Evolutionary conservation across 2,329 filamentous ascomycete genomes (phyloP).

Genomic region (Dothistroma pini): DNA sequence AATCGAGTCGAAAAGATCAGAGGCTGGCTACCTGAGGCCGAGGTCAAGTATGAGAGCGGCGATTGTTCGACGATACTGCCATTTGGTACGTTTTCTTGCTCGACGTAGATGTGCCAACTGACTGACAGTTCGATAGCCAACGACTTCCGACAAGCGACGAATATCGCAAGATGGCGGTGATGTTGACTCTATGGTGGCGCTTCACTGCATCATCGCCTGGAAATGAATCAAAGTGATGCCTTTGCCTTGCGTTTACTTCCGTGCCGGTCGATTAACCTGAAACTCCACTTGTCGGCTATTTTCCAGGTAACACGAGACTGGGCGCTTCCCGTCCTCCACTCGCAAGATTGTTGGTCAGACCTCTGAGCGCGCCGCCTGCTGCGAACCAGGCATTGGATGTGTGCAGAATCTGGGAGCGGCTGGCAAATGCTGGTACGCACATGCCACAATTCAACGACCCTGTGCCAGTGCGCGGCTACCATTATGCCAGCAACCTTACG

Average conservation of each 20-base stretch:
- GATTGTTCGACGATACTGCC: constrained; percentile 23
- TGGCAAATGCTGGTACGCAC: no score
- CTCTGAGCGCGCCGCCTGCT: no score
- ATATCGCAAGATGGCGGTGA: background rate
- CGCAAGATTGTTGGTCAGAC: no score
- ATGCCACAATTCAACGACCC: no score
- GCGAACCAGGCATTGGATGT: no score
- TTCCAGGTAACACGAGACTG: no score
- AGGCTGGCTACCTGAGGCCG: constrained; percentile 51
- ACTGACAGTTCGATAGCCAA: background rate
- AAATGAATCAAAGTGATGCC: constrained; percentile 54
- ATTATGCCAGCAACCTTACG: no score
- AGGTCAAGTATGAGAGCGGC: constrained; percentile 35
- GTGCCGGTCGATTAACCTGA: constrained; percentile 61
- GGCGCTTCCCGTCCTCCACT: no score
- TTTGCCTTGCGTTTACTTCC: constrained; percentile 78
- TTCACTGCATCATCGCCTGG: constrained; percentile 30
- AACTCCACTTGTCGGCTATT: no score
- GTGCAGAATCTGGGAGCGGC: no score
- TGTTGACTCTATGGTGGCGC: no score
- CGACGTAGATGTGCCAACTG: background rate
- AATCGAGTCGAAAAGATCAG: constrained; percentile 63
- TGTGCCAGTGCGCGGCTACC: no score
- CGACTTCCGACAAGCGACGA: background rate
- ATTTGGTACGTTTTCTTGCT: constrained; percentile 12